Conservation (phyloP, 352 stramenopile species). For the Globisporangium perplexum region DNA sequence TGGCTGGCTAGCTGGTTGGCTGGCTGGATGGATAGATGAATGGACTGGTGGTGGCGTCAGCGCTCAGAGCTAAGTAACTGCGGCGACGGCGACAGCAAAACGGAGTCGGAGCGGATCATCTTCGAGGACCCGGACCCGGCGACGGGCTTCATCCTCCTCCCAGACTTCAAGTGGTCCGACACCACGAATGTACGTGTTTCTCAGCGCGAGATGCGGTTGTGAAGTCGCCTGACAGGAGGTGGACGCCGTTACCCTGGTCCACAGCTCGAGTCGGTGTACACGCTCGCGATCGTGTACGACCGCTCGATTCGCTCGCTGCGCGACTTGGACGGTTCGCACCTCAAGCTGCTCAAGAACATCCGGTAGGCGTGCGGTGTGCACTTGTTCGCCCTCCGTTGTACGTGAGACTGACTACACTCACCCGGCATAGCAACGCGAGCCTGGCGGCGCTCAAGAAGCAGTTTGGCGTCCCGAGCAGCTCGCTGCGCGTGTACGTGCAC, state of each 20-base stretch:
- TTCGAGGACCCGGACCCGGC: conserved; percentile 58
- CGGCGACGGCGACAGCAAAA: conserved; percentile 38
- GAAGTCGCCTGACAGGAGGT: neutral
- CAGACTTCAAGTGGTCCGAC: conserved; percentile 84
- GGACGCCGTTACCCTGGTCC: neutral
- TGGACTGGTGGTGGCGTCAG: neutral
- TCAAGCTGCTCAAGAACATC: conserved; percentile 68
- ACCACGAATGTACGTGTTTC: conserved; percentile 38
- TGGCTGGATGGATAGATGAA: no score
- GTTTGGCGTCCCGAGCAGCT: conserved; percentile 48
- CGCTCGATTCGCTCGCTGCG: conserved; percentile 65
- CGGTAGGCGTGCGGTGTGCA: conserved; percentile 24
- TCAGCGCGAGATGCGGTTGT: no score
- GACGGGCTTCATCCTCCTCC: conserved; percentile 73
- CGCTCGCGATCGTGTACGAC: conserved; percentile 76
- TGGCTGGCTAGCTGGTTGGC: neutral
- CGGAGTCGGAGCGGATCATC: conserved; percentile 76
- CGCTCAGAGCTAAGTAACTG: neutral
- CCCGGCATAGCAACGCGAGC: conserved; percentile 39
- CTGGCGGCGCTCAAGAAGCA: conserved; percentile 42
- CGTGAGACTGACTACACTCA: no score
- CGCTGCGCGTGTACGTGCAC: conserved; percentile 80
- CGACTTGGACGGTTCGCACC: conserved; percentile 57
- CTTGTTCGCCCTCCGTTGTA: neutral
- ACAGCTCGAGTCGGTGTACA: conserved; percentile 78